phyloP scores from a whole-genome alignment of 306 rosid species.

The Cucurbita argyrosperma region DNA sequence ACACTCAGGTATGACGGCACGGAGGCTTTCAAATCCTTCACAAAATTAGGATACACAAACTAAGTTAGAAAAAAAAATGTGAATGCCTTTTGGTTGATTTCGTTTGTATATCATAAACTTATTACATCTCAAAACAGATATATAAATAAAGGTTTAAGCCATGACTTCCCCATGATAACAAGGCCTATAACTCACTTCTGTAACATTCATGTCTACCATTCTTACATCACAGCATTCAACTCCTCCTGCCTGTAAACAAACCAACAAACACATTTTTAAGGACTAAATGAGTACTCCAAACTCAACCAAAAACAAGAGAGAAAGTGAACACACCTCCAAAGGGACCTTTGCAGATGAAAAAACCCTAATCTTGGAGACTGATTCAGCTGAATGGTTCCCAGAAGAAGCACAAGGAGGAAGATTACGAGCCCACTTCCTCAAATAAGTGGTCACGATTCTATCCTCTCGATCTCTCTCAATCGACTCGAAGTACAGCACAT shows the following conservation, averaged over 20 bases:
- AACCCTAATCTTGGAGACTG: slow-evolving; percentile 21
- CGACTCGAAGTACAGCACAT: slow-evolving; percentile 20
- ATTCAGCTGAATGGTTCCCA: slow-evolving; percentile 29
- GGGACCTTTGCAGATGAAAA: slow-evolving; percentile 10
- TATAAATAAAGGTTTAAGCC: not conserved
- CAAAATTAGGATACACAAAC: too few species aligned
- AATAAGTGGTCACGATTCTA: slow-evolving; percentile 12
- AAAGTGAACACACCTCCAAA: slow-evolving; percentile 9
- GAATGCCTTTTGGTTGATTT: not conserved
- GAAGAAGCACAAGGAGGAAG: slow-evolving; percentile 14
- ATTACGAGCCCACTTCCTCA: slow-evolving; percentile 14
- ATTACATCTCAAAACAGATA: not conserved
- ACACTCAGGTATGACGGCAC: too few species aligned
- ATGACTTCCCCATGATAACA: slow-evolving; percentile 28
- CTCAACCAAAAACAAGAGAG: not conserved
- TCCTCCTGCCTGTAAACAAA: slow-evolving; percentile 12
- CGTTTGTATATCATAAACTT: not conserved
- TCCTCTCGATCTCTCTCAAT: not conserved
- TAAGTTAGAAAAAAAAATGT: too few species aligned
- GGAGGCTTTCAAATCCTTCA: too few species aligned
- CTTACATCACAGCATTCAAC: slow-evolving; percentile 32
- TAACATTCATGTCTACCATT: not conserved
- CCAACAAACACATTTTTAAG: not conserved
- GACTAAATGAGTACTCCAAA: too few species aligned
- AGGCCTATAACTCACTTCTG: slow-evolving; percentile 25